Base-by-base conservation (phyloP, 2,329 filamentous ascomycete species). In the Claviceps quebecensis region DNA sequence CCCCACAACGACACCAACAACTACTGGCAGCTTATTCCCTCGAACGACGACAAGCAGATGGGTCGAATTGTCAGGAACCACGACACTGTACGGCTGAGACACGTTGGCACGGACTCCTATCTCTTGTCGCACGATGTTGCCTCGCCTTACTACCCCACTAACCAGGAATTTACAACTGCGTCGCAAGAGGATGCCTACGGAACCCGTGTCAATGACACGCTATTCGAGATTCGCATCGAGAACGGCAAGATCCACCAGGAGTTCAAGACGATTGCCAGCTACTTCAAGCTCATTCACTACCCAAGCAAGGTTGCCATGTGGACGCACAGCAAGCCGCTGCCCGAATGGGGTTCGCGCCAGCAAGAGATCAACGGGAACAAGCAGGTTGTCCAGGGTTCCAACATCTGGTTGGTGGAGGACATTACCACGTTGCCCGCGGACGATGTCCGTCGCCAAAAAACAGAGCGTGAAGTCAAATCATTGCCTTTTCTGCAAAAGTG, bases 301-400 rank as follows among this genome's bases (percentile, higher is more conserved):
- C 89, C 91, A 7, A 94, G 88, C 67, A 95, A 94, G 67, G 93
- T 98, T 48, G 91, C 93, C 57, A 95, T 98, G 91, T 98, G 93
- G 93, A 98, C 93, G 29, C 91, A 97, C 68, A 86, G 86, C 38
- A 93, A 83, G 54, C 87, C 93, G 48, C 80, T 98, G n/a, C 93
- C 93, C 4, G 93, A 98, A 4, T 98, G 93, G 93, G 93, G 78
- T 26, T 91, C 86, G 73, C 93, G 94, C 68, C 93, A 98, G 69
- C 91, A 95, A 63, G 93, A 98, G 67, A 96, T 98, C 74, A 98
- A 98, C 68, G 93, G 93, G 54, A 98, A 98, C 76, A 98, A 98
- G 79, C 94, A 95, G 65, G 73, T 94, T 50, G 75, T 82, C 29
- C 86, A 91, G 56, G 83, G 85, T 64, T 95, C 88, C 66, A 98